A percentile compares a stretch with the other conserved stretches of the same genome.
Conservation (phyloP, 1,139 yeast species). For the Geotrichum cucujoidarum region DNA sequence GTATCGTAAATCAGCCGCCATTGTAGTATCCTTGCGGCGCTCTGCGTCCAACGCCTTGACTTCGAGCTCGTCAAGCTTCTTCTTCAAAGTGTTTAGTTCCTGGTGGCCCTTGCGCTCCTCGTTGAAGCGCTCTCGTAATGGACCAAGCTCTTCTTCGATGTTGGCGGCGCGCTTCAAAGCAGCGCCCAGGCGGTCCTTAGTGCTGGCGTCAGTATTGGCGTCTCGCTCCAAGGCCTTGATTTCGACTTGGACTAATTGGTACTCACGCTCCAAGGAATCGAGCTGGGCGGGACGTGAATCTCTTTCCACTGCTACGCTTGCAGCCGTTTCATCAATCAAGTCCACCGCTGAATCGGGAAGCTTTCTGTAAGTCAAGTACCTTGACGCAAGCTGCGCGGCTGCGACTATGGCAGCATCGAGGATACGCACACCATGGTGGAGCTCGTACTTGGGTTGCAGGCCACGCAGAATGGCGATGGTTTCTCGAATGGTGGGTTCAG, state of each 20-base stretch:
- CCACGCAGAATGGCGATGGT: slow-evolving; percentile 96
- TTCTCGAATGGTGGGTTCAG: slow-evolving; percentile 86
- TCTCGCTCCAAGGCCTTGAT: slow-evolving; percentile 96
- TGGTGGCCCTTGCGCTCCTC: slow-evolving; percentile 90
- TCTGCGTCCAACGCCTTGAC: slow-evolving; percentile 93
- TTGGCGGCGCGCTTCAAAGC: slow-evolving; percentile 81
- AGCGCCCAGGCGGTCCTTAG: slow-evolving; percentile 82
- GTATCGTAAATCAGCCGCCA: slow-evolving; percentile 90
- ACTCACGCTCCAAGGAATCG: slow-evolving; percentile 85
- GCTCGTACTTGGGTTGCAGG: slow-evolving; percentile 88
- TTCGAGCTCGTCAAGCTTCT: slow-evolving; percentile 86
- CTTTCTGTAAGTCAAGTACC: slow-evolving; percentile 90
- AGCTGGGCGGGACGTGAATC: slow-evolving; percentile 96
- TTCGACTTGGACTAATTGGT: slow-evolving; percentile 86
- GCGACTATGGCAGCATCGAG: slow-evolving; percentile 90
- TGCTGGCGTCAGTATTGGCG: slow-evolving; percentile 77
- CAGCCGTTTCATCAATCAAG: slow-evolving; percentile 92
- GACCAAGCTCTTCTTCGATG: slow-evolving; percentile 75
- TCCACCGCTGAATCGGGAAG: slow-evolving; percentile 98
- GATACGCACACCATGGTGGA: slow-evolving; percentile 96
- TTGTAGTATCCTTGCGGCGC: slow-evolving; percentile 87
- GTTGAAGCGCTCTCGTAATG: slow-evolving; percentile 76
- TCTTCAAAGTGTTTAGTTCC: slow-evolving; percentile 79
- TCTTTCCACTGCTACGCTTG: slow-evolving; percentile 94
- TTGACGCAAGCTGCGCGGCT: slow-evolving; percentile 91